A percentile compares a stretch with the other conserved stretches of the same genome.
These are phyloP conservation scores for Penicillium macrosclerotiorum DNA, from an alignment of 495 filamentous ascomycete genomes.

Conservation along the genomic window DNA sequence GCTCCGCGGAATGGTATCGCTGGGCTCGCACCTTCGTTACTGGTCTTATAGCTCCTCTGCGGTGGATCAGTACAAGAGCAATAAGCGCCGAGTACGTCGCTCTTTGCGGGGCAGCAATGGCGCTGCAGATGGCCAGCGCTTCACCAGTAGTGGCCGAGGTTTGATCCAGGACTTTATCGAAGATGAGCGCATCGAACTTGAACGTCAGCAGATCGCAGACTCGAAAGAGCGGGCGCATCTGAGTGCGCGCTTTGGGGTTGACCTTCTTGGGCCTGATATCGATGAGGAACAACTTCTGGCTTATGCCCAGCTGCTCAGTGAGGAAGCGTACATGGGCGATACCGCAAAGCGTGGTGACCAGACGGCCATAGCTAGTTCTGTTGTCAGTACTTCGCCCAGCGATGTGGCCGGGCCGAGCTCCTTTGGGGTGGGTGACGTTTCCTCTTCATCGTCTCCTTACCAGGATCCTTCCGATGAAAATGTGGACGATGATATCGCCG, in stretches of 20 bases:
- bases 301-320: constrained; percentile 84
- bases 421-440: constrained; percentile 48
- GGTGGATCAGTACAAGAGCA: constrained; percentile 62
- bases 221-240: constrained; percentile 62
- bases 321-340: constrained; percentile 68
- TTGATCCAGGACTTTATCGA: constrained; percentile 75
- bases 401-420: constrained; percentile 45
- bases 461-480: constrained; percentile 50
- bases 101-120: constrained; percentile 59
- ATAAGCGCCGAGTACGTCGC: constrained; percentile 61
- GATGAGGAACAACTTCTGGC: constrained; percentile 85
- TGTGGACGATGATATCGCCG: constrained; percentile 72
- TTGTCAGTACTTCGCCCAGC: constrained; percentile 42
- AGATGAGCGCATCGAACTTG: constrained; percentile 75
- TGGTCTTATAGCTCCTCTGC: constrained; percentile 85
- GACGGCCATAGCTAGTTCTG: constrained; percentile 45
- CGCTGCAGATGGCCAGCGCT: constrained; percentile 49
- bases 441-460: constrained; percentile 39
- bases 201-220: constrained; percentile 65
- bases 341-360: constrained; percentile 53
- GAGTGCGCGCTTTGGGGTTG: constrained; percentile 76
- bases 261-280: constrained; percentile 66
- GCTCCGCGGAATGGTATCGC: constrained; percentile 86
- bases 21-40: constrained; percentile 83
- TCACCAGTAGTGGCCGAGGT: constrained; percentile 58